A percentile compares a stretch with the other conserved stretches of the same genome.
phyloP scores from a whole-genome alignment of 2,329 filamentous ascomycete genomes.

The Escovopsis sp. region DNA sequence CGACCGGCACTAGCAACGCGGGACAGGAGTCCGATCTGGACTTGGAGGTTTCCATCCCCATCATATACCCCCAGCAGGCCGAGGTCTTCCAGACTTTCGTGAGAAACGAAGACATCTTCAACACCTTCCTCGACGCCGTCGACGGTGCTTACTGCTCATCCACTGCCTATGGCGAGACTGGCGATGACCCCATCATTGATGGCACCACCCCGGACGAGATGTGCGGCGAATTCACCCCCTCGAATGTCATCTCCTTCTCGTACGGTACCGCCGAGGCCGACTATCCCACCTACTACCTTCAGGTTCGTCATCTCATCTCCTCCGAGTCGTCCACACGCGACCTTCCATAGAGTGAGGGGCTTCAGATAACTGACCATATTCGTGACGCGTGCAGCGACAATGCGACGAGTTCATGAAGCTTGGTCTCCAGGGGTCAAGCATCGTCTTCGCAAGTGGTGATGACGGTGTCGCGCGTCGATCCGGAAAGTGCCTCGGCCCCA shows the following conservation, averaged over 20 bases:
- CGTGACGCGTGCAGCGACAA: conserved; percentile 22
- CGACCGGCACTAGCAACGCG: conserved; percentile 17
- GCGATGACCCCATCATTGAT: conserved; percentile 23
- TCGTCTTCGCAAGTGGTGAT: conserved; percentile 26
- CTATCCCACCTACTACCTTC: conserved; percentile 30
- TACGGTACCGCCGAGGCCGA: conserved; percentile 40
- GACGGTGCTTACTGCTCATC: conserved; percentile 28
- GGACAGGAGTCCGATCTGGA: conserved; percentile 38
- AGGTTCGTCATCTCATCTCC: background rate
- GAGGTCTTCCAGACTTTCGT: conserved; percentile 30
- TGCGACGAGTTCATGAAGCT: conserved; percentile 44
- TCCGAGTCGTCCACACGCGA: background rate
- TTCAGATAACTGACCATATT: background rate
- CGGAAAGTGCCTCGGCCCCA: conserved; percentile 9
- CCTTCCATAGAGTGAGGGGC: no score
- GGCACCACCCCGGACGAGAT: conserved; percentile 26
- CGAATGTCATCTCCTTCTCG: conserved; percentile 40
- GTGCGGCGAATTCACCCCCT: conserved; percentile 28
- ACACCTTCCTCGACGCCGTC: conserved; percentile 29
- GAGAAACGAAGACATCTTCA: conserved; percentile 24
- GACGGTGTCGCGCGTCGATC: conserved; percentile 8
- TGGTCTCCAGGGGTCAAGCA: conserved; percentile 33
- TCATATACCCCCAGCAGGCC: conserved; percentile 36
- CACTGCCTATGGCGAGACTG: conserved; percentile 18
- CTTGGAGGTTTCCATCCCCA: conserved; percentile 35